A percentile compares a stretch with the other conserved stretches of the same genome.
phyloP scores from a whole-genome alignment of 73 alveolate genomes.

The Symbiodinium pilosum region DNA sequence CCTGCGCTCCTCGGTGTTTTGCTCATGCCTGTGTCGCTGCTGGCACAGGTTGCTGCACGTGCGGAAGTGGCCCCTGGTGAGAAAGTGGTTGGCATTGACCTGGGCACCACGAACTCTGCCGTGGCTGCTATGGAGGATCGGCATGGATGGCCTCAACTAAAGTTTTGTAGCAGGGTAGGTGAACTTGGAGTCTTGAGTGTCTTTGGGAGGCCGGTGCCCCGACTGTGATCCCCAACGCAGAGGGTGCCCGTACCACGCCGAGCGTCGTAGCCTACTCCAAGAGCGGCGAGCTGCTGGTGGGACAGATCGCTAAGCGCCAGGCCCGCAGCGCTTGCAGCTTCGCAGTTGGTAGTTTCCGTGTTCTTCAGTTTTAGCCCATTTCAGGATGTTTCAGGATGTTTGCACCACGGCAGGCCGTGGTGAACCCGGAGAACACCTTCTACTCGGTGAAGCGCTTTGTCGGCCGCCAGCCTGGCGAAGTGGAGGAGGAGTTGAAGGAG shows the following conservation, averaged over 20 bases:
- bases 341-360: slow-evolving; percentile 12
- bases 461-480: slow-evolving; percentile 5
- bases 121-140: slow-evolving; percentile 18
- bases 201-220: slow-evolving; percentile 40
- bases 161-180: slow-evolving; percentile 95
- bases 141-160: slow-evolving; percentile 96
- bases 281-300: slow-evolving; percentile 96
- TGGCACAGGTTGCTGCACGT: neutral
- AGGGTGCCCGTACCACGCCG: slow-evolving; percentile 97
- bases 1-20: neutral
- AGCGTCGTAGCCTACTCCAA: slow-evolving; percentile 97
- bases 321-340: too few relatives aligned
- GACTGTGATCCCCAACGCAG: slow-evolving; percentile 94
- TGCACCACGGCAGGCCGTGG: too few relatives aligned
- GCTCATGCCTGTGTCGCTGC: neutral
- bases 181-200: too few relatives aligned
- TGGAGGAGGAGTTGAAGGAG: neutral
- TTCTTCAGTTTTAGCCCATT: slow-evolving; percentile 98
- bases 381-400: slow-evolving; percentile 52
- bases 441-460: slow-evolving; percentile 96
- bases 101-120: neutral
- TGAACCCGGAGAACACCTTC: slow-evolving; percentile 96
- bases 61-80: neutral
- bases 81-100: neutral
- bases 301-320: slow-evolving; percentile 97